Conservation (phyloP, 352 stramenopile species). For the Phytophthora pistaciae region DNA sequence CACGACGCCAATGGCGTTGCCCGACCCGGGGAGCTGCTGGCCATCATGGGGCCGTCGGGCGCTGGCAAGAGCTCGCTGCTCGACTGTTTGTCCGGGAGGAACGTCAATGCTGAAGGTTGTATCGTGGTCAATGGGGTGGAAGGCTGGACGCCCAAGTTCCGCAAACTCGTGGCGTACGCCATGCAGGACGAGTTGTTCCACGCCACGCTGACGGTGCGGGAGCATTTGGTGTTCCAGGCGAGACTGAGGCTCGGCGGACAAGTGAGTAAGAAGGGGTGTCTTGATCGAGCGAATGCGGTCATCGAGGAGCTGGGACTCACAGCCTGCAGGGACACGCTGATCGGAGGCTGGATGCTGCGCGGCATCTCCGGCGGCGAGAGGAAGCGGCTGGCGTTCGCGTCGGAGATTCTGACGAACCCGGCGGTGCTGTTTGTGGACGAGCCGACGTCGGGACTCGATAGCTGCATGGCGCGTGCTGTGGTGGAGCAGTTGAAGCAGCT, state of each 20-base stretch:
- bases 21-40: slow-evolving; percentile 55
- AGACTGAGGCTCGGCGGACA: slow-evolving; percentile 66
- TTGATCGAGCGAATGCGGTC: slow-evolving; percentile 44
- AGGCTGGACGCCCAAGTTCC: slow-evolving; percentile 36
- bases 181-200: slow-evolving; percentile 92
- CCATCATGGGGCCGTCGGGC: slow-evolving; percentile 68
- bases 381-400: slow-evolving; percentile 82
- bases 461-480: slow-evolving; percentile 55
- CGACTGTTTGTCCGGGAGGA: slow-evolving; percentile 90
- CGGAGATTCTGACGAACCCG: slow-evolving; percentile 82
- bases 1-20: slow-evolving; percentile 51
- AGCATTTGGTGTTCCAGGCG: slow-evolving; percentile 88
- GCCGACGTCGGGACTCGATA: slow-evolving; percentile 64
- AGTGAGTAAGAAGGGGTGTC: slow-evolving; percentile 22
- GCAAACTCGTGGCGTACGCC: slow-evolving; percentile 57
- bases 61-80: slow-evolving; percentile 93
- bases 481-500: slow-evolving; percentile 62
- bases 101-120: slow-evolving; percentile 63
- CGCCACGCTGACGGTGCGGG: slow-evolving; percentile 85
- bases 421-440: slow-evolving; percentile 85
- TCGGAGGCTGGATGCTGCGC: slow-evolving; percentile 52
- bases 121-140: slow-evolving; percentile 69
- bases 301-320: slow-evolving; percentile 57
- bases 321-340: slow-evolving; percentile 49
- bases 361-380: slow-evolving; percentile 83